Conservation (phyloP, 2,329 filamentous ascomycete genomes). For the Zymoseptoria pseudotritici region DNA sequence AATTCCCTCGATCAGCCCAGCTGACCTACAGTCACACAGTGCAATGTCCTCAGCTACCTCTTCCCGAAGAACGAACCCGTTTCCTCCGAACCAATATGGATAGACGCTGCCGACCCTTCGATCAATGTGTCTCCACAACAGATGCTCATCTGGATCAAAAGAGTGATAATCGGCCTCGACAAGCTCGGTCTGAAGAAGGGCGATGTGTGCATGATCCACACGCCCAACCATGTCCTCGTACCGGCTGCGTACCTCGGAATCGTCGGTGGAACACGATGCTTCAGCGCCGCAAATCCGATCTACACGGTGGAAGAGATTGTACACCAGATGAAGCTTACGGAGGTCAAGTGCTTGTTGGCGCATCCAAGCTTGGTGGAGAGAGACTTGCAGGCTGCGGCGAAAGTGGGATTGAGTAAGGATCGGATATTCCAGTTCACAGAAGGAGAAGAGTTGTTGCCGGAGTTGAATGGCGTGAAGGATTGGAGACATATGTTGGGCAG, state of each 20-base stretch:
- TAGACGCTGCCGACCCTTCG: constrained; percentile 43
- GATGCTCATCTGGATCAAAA: constrained; percentile 45
- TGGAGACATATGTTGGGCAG: constrained; percentile 27
- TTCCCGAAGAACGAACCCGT: constrained; percentile 29
- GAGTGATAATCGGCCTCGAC: constrained; percentile 45
- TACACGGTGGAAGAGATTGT: constrained; percentile 47
- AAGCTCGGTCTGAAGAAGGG: constrained; percentile 39
- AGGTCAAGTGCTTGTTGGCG: constrained; percentile 37
- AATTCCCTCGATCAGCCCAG: not conserved
- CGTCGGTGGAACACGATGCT: constrained; percentile 46
- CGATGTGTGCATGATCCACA: constrained; percentile 49
- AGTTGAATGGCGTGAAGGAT: constrained; percentile 33
- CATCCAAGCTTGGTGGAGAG: constrained; percentile 43
- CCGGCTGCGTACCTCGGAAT: constrained; percentile 49
- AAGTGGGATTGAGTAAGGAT: constrained; percentile 39
- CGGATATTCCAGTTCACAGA: constrained; percentile 39
- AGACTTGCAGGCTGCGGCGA: constrained; percentile 45
- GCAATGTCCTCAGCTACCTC: constrained; percentile 36
- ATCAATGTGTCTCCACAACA: constrained; percentile 43
- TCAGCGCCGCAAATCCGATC: constrained; percentile 47
- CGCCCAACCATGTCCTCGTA: constrained; percentile 50
- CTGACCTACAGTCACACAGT: constrained; percentile 22
- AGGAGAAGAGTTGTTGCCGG: constrained; percentile 29
- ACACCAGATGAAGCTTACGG: constrained; percentile 39
- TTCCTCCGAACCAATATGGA: constrained; percentile 46